Evolutionary conservation across 345 rosid genomes (phyloP).

Genomic region (Cochlearia excelsa): DNA sequence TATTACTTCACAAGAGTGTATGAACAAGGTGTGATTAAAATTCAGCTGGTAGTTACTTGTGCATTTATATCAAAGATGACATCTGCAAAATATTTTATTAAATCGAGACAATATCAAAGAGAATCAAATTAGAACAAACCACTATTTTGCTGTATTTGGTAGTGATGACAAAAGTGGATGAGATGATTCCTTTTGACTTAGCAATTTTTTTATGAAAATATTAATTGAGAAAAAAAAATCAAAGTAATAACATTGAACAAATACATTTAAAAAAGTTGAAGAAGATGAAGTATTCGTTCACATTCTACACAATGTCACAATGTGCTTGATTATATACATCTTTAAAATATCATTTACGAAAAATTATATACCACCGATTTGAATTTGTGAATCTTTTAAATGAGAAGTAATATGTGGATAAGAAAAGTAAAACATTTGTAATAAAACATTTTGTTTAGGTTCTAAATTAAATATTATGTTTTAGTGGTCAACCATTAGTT

Average conservation of each 20-base stretch:
- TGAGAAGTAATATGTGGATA: too few species aligned
- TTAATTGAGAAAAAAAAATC: background rate
- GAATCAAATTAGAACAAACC: constrained; percentile 24
- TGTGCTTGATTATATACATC: too few species aligned
- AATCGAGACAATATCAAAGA: constrained; percentile 29
- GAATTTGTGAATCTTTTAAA: too few species aligned
- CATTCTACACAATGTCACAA: too few species aligned
- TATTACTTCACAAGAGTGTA: background rate
- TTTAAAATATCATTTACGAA: too few species aligned
- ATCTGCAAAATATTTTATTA: constrained; percentile 22
- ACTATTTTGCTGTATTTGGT: constrained; percentile 25
- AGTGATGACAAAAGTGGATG: constrained; percentile 32
- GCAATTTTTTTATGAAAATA: constrained; percentile 10
- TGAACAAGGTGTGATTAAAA: constrained; percentile 26
- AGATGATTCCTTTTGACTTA: constrained; percentile 10
- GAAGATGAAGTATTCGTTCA: too few species aligned
- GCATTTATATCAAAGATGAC: constrained; percentile 28
- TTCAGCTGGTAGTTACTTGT: constrained; percentile 5
- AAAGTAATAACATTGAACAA: background rate
- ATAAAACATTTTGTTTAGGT: too few species aligned
- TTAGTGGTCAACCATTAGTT: too few species aligned
- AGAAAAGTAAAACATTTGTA: too few species aligned
- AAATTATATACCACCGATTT: too few species aligned
- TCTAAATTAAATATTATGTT: too few species aligned
- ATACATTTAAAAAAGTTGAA: too few species aligned